Evolutionary conservation across 495 filamentous ascomycete species (phyloP).

Genomic region (Aspergillus kassunensis): DNA sequence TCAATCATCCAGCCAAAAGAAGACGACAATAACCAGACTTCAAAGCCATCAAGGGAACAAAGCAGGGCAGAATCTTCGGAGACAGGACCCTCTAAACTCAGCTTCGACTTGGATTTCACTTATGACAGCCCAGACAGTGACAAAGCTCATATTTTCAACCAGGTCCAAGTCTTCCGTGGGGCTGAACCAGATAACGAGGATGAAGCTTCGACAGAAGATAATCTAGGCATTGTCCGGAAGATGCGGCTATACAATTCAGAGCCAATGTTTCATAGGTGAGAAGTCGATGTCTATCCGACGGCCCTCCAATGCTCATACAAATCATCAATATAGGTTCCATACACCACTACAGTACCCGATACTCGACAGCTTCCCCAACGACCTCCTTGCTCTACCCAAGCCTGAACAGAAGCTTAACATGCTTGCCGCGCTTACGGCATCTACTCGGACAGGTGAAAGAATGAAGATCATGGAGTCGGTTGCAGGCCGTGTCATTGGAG

Average conservation of each 20-base stretch:
- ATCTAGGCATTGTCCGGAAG: slow-evolving; percentile 32
- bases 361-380: slow-evolving; percentile 72
- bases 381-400: slow-evolving; percentile 52
- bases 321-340: slow-evolving; percentile 43
- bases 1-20: slow-evolving; percentile 34
- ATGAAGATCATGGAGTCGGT: slow-evolving; percentile 63
- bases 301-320: slow-evolving; percentile 1
- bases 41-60: too few species aligned
- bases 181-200: slow-evolving; percentile 36
- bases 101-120: slow-evolving; percentile 59
- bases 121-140: slow-evolving; percentile 37
- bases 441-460: slow-evolving; percentile 61
- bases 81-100: slow-evolving; percentile 17
- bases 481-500: slow-evolving; percentile 52
- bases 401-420: slow-evolving; percentile 48
- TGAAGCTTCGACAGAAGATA: slow-evolving; percentile 21
- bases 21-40: slow-evolving; percentile 9
- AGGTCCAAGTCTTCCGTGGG: slow-evolving; percentile 46
- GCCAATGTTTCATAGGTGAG: slow-evolving; percentile 60
- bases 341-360: slow-evolving; percentile 67
- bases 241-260: slow-evolving; percentile 35
- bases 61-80: slow-evolving; percentile 1
- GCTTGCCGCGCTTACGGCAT: slow-evolving; percentile 65
- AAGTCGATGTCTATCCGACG: slow-evolving; percentile 13
- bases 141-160: slow-evolving; percentile 59